Base-by-base conservation (phyloP, 108 stramenopile species). In the Mediolabrus comicus region DNA sequence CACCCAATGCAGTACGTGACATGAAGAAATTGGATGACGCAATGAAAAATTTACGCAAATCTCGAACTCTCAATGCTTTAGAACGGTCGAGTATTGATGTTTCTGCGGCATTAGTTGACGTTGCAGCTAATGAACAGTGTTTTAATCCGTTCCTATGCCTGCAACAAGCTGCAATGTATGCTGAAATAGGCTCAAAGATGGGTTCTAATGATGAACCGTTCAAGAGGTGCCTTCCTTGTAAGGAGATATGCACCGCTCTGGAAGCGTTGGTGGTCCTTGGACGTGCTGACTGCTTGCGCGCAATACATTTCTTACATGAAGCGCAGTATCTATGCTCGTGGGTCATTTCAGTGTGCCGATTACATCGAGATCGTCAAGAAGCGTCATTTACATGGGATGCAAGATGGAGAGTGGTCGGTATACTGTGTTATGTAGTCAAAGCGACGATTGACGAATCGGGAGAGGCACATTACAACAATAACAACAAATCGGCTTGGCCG, bases 81-180 rank as follows among this genome's bases (percentile, higher is more conserved):
- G 83, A 87, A 72, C 83, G 79, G 32, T 77, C 87, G 31, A 84
- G 89, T 43, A 49, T 95, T 29, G 67, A 86, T 55, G 80, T 90
- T 12, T 73, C 93, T 3, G 70, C 71, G 10, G 83, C 79, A 7
- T 71, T 95, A 62, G 65, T 95, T 25, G 78, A 81, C 27, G 62
- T 95, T 26, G 86, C 88, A 14, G 54, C 78, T 13, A 14, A 57
- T 25, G 63, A 80, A 16, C 62, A 71, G 16, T 93, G 92, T 34
- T 38, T 63, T 27, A 88, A 95, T 69, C 90, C 90, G 10, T 92
- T 95, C 58, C 60, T 77, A 57, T 86, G 88, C 56, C 33, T 95
- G 49, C 86, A 89, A 49, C 90, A 95, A 64, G 93, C 93, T 36
- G 89, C 88, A 22, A 84, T 85, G 25, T 95, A 87, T 85, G 90